These are phyloP conservation scores for Madurella fahalii DNA, from an alignment of 2,329 filamentous ascomycete species.

Conservation along the genomic window DNA sequence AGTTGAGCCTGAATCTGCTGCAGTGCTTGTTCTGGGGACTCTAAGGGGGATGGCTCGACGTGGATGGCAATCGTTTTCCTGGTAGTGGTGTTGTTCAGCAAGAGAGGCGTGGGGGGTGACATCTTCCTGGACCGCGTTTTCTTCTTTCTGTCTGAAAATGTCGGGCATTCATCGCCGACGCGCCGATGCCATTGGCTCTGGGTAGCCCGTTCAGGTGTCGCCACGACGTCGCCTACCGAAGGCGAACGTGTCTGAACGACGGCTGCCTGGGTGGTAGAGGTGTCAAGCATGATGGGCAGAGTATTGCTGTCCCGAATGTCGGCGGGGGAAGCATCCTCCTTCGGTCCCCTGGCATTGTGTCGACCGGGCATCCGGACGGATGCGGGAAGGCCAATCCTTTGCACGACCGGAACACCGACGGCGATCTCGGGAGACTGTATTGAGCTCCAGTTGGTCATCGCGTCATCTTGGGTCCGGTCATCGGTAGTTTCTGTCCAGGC, in stretches of 20 bases:
- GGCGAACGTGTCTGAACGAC: slow-evolving; percentile 28
- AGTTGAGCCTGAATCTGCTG: slow-evolving; percentile 51
- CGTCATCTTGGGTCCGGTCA: slow-evolving; percentile 36
- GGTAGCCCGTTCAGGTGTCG: slow-evolving; percentile 19
- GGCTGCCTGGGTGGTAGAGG: slow-evolving; percentile 7
- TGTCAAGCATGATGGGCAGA: slow-evolving; percentile 45
- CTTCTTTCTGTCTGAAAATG: slow-evolving; percentile 53
- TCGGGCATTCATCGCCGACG: slow-evolving; percentile 54
- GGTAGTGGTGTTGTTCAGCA: slow-evolving; percentile 39
- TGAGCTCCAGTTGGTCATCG: slow-evolving; percentile 46
- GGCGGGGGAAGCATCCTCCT: slow-evolving; percentile 8
- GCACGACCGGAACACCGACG: slow-evolving; percentile 41
- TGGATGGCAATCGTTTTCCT: slow-evolving; percentile 43
- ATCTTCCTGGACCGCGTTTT: slow-evolving; percentile 46
- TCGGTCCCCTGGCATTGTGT: slow-evolving; percentile 11
- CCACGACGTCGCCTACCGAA: slow-evolving; percentile 26
- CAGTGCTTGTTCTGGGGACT: slow-evolving; percentile 48
- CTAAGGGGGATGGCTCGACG: slow-evolving; percentile 49
- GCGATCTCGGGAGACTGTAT: slow-evolving; percentile 46
- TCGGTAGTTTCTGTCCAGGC: slow-evolving; percentile 35
- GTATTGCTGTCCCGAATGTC: slow-evolving; percentile 34
- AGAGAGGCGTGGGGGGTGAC: slow-evolving; percentile 53
- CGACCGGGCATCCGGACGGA: slow-evolving; percentile 35
- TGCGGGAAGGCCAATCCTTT: slow-evolving; percentile 39
- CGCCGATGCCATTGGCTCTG: slow-evolving; percentile 49